These are phyloP conservation scores for Azolla pinnata DNA, from an alignment of 75 land plant genomes.

Conservation along the genomic window DNA sequence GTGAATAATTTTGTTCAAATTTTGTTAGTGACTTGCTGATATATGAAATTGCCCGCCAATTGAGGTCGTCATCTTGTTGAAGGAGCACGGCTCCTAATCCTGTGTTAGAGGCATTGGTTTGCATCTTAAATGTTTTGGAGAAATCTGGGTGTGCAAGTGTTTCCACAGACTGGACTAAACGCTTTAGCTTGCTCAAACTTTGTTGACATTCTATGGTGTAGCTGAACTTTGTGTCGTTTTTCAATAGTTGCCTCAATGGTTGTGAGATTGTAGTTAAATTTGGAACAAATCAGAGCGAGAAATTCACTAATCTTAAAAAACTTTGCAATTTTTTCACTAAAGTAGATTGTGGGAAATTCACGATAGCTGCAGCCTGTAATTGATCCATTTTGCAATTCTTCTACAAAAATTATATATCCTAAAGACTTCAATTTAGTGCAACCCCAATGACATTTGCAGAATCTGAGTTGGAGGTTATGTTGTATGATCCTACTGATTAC, in stretches of 20 bases:
- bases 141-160: constrained; percentile 14
- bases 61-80: constrained; percentile 3
- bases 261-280: constrained; percentile 5
- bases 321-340: constrained; percentile 7
- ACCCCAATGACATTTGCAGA: constrained; percentile 9
- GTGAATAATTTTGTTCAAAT: neutral
- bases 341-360: constrained; percentile 2
- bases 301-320: constrained; percentile 12
- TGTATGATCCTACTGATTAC: neutral
- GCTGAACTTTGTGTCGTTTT: neutral
- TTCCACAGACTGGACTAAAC: neutral
- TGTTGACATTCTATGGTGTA: neutral
- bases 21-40: constrained; percentile 9
- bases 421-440: constrained; percentile 2
- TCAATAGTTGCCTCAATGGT: constrained; percentile 9
- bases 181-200: neutral
- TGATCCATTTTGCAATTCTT: constrained; percentile 9
- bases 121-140: constrained; percentile 4
- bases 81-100: constrained; percentile 20
- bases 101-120: constrained; percentile 21
- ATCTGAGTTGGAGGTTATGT: constrained; percentile 2
- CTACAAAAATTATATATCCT: neutral
- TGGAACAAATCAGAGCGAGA: constrained; percentile 9
- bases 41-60: constrained; percentile 21
- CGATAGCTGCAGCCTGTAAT: neutral